Evolutionary conservation across 225 moss, liverwort and hornwort species (phyloP), one percentile per base, ranked within the genome.

Genomic region (Sphagnum tenellum): DNA sequence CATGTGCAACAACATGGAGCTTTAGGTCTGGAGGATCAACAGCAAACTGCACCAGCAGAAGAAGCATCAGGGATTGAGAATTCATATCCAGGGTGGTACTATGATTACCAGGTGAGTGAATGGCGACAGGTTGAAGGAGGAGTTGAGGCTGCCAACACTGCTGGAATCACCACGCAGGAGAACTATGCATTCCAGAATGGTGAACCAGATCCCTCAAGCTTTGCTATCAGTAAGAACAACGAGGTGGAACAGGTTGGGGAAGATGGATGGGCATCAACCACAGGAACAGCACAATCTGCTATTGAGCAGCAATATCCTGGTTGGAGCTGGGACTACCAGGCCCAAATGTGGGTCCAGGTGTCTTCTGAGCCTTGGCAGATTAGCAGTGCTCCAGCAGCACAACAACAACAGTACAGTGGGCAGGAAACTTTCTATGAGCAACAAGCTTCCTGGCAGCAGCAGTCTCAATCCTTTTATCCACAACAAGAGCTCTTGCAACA

Each of bases 51-150:
- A 66, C 70, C 64, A 12, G 60, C 69, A 45, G 58, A 50, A 45
- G 62, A 73, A 46, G 72, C 70, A 55, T 56, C 54, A 49, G 67
- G 68, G 8, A 74, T 72, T 77, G 77, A 75, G 54, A 65, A 78
- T 66, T 79, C 79, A 59, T 95, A 91, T 76, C 91, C 94, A 50
- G 91, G 94, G 5, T 95, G 94, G 94, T 95, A 86, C 64, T 95
- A 82, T 55, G 89, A 95, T 70, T 71, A 95, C 62, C 80, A 79
- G 55, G 70, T 69, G 45, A 71, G 82, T 58, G 89, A 91, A 55
- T 95, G 91, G 91, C 85, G 81, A 57, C 73, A 76, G 48, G 64
- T 78, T 3, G 81, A 73, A 59, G 78, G 71, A 46, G 75, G 74
- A 59, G 52, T 6, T 67, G 11, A 69, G 56, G 48, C 50, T 53